phyloP scores from a whole-genome alignment of 176 grass and related monocot species.

The Musa schizocarpa region DNA sequence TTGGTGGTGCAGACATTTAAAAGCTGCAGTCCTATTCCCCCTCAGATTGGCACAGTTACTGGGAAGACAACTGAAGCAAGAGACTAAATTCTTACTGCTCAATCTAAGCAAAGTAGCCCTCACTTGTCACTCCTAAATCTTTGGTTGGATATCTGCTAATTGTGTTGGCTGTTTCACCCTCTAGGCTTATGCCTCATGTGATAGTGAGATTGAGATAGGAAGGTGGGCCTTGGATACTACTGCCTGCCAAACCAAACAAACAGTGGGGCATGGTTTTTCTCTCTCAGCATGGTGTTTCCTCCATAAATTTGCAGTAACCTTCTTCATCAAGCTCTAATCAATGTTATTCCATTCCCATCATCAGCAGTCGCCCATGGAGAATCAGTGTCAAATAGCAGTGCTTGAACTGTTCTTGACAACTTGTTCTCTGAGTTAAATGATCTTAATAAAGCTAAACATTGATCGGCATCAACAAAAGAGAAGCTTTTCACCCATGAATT shows the following conservation, averaged over 20 bases:
- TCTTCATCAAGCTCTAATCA: neutral
- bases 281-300: neutral
- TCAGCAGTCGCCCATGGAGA: neutral
- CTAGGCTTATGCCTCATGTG: neutral
- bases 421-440: neutral
- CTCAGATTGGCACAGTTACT: neutral
- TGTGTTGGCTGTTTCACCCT: neutral
- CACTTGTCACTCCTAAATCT: neutral
- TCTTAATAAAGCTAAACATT: neutral
- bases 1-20: neutral
- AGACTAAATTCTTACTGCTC: neutral
- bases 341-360: neutral
- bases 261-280: neutral
- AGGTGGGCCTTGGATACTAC: neutral
- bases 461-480: too few species aligned
- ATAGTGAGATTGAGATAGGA: neutral
- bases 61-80: neutral
- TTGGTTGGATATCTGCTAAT: neutral
- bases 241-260: neutral
- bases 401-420: neutral
- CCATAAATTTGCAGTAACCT: neutral
- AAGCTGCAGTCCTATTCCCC: neutral
- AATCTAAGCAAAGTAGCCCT: neutral
- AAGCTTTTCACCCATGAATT: too few species aligned
- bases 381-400: neutral